Evolutionary conservation across 176 grass and related monocot species (phyloP).

Genomic region (Ananas comosus): DNA sequence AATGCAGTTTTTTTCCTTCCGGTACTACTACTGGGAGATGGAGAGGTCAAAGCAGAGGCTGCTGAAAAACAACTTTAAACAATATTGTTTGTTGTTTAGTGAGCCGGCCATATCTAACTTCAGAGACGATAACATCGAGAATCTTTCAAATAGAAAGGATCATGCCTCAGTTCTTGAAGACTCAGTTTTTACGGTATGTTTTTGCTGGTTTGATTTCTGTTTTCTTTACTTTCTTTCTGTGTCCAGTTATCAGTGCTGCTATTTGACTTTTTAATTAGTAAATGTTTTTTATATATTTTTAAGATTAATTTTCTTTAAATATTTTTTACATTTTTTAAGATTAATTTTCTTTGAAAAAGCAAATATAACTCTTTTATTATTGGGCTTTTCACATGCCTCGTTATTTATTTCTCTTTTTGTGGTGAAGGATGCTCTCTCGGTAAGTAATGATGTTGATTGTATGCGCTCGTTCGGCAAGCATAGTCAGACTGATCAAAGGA

Average conservation of each 20-base stretch:
- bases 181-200: neutral
- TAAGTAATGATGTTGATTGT: too few species aligned
- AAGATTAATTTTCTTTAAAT: neutral
- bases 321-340: too few species aligned
- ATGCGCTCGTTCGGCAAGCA: too few species aligned
- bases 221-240: neutral
- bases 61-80: slow-evolving; percentile 27
- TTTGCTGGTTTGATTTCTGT: neutral
- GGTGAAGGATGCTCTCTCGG: too few species aligned
- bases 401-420: too few species aligned
- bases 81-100: slow-evolving; percentile 19
- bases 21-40: slow-evolving; percentile 23
- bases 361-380: too few species aligned
- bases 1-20: slow-evolving; percentile 19
- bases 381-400: too few species aligned
- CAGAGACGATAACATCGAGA: slow-evolving; percentile 12
- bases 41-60: slow-evolving; percentile 18
- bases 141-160: slow-evolving; percentile 20
- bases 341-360: too few species aligned
- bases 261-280: too few species aligned
- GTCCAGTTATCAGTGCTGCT: too few species aligned
- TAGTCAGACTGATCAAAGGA: too few species aligned
- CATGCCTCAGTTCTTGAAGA: neutral
- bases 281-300: neutral
- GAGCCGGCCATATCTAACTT: slow-evolving; percentile 12